These are phyloP conservation scores for Mycena venus DNA, from an alignment of 768 basidiomycete species.

Conservation along the genomic window DNA sequence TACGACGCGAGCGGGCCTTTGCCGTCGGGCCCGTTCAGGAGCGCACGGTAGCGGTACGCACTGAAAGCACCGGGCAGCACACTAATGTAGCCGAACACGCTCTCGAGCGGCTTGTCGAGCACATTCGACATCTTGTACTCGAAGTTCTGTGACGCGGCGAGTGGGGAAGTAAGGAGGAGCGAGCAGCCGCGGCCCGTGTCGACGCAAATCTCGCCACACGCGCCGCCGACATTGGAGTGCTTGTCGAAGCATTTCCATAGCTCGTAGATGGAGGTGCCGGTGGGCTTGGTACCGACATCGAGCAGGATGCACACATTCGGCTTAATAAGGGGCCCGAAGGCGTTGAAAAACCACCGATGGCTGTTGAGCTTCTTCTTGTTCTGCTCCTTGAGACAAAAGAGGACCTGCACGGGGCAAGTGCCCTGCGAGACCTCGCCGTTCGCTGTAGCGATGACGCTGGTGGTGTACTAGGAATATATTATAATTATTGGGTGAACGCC, in stretches of 20 bases:
- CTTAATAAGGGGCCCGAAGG: constrained; percentile 88
- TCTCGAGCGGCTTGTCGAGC: constrained; percentile 96
- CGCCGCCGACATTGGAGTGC: constrained; percentile 89
- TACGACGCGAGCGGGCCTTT: constrained; percentile 92
- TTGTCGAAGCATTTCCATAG: constrained; percentile 97
- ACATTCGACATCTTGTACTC: constrained; percentile 99
- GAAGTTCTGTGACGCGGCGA: constrained; percentile 96
- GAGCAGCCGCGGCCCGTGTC: constrained; percentile 82
- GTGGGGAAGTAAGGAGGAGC: constrained; percentile 78
- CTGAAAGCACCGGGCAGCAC: constrained; percentile 95
- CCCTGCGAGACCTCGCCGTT: constrained; percentile 83
- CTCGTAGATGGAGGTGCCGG: constrained; percentile 94
- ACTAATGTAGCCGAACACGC: constrained; percentile 89
- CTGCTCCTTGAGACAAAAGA: constrained; percentile 95
- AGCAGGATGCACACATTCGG: constrained; percentile 93
- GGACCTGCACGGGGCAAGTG: constrained; percentile 85
- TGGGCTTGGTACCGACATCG: constrained; percentile 97
- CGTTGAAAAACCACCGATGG: constrained; percentile 98
- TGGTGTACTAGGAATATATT: constrained; percentile 72
- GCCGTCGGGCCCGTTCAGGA: constrained; percentile 89
- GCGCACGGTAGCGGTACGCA: constrained; percentile 90
- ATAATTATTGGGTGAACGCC: neutral
- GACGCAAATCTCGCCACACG: constrained; percentile 95
- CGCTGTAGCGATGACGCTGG: constrained; percentile 83
- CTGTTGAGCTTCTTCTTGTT: constrained; percentile 98